Conservation (phyloP, 1,284 basidiomycete species). For the Fomes fomentarius region DNA sequence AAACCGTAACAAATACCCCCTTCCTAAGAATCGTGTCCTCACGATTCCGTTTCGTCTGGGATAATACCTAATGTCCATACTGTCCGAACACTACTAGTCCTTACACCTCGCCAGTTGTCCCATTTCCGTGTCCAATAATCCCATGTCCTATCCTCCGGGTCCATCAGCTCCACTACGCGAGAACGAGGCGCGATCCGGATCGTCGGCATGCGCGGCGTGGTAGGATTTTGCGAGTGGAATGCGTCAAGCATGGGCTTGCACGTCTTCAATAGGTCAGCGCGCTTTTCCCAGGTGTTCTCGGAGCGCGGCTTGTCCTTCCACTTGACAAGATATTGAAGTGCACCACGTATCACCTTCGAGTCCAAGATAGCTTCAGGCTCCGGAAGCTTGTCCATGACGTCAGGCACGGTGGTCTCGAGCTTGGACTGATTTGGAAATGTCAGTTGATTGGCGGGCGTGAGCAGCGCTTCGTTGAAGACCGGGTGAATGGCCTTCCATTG, state of each 20-base stretch:
- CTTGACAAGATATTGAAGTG: constrained; percentile 13
- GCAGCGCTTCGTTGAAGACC: constrained; percentile 39
- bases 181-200: neutral
- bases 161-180: neutral
- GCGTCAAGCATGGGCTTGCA: constrained; percentile 1
- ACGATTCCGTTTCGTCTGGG: neutral
- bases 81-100: neutral
- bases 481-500: constrained; percentile 35
- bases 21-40: constrained; percentile 11
- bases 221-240: constrained; percentile 4
- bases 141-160: neutral
- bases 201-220: neutral
- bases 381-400: neutral
- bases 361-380: constrained; percentile 5
- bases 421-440: constrained; percentile 4
- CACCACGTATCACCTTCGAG: neutral
- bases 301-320: constrained; percentile 14
- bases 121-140: neutral
- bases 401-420: neutral
- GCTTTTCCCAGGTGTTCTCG: constrained; percentile 17
- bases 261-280: neutral
- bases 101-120: neutral
- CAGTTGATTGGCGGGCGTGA: constrained; percentile 16
- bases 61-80: too few species aligned
- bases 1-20: constrained; percentile 4